Percentiles rank a stretch among this genome's conserved stretches.
Evolutionary conservation across 371 early-diverging fungal species (phyloP).

Genomic region (Syncephalastrum racemosum): DNA sequence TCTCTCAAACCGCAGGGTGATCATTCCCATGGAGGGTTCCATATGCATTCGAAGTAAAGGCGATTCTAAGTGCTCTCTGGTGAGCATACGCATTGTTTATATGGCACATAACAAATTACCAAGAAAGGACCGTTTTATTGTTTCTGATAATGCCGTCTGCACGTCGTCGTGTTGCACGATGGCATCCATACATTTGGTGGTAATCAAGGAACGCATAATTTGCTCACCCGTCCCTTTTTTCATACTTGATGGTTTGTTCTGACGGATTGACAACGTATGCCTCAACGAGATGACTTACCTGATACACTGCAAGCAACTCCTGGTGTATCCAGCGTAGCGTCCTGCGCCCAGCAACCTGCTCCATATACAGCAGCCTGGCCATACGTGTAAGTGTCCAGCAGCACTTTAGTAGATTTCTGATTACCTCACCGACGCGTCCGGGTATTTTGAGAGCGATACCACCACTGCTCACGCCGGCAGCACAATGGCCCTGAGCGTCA

Average conservation of each 20-base stretch:
- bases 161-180: conserved; percentile 34
- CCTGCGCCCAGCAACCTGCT: conserved; percentile 73
- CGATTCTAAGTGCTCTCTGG: conserved; percentile 22
- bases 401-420: background rate
- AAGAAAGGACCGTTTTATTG: conserved; percentile 27
- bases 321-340: conserved; percentile 15
- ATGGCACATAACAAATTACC: conserved; percentile 19
- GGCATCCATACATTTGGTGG: conserved; percentile 48
- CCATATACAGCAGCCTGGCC: conserved; percentile 72
- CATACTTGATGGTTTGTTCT: no score
- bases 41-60: conserved; percentile 36
- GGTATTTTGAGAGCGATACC: conserved; percentile 83
- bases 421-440: conserved; percentile 86
- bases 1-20: conserved; percentile 35
- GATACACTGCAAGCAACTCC: conserved; percentile 71
- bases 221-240: conserved; percentile 78
- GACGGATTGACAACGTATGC: background rate
- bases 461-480: conserved; percentile 85
- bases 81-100: background rate
- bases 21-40: conserved; percentile 48
- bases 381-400: background rate
- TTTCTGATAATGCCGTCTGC: conserved; percentile 22
- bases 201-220: conserved; percentile 70
- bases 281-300: conserved; percentile 23
- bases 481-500: conserved; percentile 64